Percentiles rank a stretch among this genome's conserved stretches.
These are phyloP conservation scores for Beauveria scarabaeidicola DNA, from an alignment of 2,329 filamentous ascomycete species.

Conservation along the genomic window DNA sequence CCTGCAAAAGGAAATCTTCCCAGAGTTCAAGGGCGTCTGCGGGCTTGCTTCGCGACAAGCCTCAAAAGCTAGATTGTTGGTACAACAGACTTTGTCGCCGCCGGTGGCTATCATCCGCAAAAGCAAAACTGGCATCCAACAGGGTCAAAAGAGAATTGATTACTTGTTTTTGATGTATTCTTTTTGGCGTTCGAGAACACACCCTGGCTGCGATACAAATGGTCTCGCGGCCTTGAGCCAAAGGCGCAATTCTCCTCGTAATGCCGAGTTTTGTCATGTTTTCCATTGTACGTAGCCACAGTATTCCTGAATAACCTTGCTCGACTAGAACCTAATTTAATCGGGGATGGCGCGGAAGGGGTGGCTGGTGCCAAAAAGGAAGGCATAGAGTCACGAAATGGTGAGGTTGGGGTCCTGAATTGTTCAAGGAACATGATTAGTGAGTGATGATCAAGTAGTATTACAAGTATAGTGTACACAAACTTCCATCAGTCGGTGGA, in stretches of 20 bases:
- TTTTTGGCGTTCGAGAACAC: conserved; percentile 53
- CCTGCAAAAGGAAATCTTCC: conserved; percentile 36
- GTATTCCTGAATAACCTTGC: accelerated
- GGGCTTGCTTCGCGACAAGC: conserved; percentile 32
- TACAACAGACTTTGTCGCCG: conserved; percentile 42
- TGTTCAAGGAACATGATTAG: conserved; percentile 9
- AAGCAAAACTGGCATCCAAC: conserved; percentile 13
- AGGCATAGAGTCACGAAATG: conserved; percentile 16
- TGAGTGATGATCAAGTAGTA: background rate
- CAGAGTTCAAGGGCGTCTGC: conserved; percentile 39
- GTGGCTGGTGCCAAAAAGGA: conserved; percentile 18
- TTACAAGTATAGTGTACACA: background rate
- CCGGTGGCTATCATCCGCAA: conserved; percentile 50
- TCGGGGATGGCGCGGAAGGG: conserved; percentile 52
- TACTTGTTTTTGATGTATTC: conserved; percentile 50
- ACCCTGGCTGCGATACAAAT: conserved; percentile 52
- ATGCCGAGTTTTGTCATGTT: conserved; percentile 58
- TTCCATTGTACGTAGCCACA: conserved; percentile 29
- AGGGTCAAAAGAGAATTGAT: conserved; percentile 15
- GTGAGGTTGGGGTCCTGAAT: conserved; percentile 20
- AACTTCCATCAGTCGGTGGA: background rate
- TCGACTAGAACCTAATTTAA: conserved; percentile 34
- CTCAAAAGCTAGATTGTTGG: conserved; percentile 43
- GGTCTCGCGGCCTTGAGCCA: conserved; percentile 49
- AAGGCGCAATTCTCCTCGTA: conserved; percentile 46